phyloP scores from a whole-genome alignment of 2,329 filamentous ascomycete species.

The Aspergillus alliaceus region DNA sequence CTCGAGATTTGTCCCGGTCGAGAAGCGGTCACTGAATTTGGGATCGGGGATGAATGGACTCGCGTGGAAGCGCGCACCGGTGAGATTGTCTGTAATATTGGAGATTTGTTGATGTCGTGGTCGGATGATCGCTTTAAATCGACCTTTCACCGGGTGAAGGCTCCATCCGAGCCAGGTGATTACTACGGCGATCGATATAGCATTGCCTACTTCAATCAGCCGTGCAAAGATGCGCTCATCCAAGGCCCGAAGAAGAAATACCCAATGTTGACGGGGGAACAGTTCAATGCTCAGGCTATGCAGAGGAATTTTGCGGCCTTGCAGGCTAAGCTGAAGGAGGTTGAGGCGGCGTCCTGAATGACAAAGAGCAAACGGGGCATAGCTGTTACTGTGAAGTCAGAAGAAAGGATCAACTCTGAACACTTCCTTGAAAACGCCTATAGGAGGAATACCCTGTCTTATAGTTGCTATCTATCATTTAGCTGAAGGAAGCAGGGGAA shows the following conservation, averaged over 20 bases:
- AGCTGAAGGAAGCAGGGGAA: too few species aligned
- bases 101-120: conserved; percentile 67
- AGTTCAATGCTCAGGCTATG: conserved; percentile 61
- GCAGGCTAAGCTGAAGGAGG: conserved; percentile 47
- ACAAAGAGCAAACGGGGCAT: too few species aligned
- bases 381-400: too few species aligned
- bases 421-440: too few species aligned
- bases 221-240: conserved; percentile 57
- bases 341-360: conserved; percentile 7
- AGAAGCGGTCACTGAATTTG: conserved; percentile 61
- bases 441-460: too few species aligned
- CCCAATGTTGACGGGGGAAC: conserved; percentile 57
- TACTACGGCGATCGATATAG: conserved; percentile 63
- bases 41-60: conserved; percentile 62
- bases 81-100: conserved; percentile 65
- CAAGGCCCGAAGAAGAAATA: conserved; percentile 65
- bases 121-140: conserved; percentile 67
- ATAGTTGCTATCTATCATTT: too few species aligned
- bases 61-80: conserved; percentile 57
- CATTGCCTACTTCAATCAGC: conserved; percentile 68
- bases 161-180: conserved; percentile 54
- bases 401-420: too few species aligned
- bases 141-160: conserved; percentile 65
- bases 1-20: conserved; percentile 66
- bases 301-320: conserved; percentile 56